Base-by-base conservation (phyloP, 2,329 filamentous ascomycete genomes). In the Claviceps cyperi region DNA sequence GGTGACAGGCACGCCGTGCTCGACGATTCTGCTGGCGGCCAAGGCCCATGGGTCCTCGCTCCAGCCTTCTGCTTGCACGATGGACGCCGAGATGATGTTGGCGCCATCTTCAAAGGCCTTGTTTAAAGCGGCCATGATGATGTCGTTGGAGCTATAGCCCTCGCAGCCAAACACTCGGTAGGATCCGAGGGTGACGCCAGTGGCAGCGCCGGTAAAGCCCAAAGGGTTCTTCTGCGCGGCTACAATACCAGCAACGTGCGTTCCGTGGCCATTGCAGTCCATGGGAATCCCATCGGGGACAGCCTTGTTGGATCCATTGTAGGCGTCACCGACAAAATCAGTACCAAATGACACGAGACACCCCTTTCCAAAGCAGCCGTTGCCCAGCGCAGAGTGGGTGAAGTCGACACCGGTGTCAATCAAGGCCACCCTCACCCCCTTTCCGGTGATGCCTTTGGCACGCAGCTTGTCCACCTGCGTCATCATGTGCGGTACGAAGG, bases 331-430 rank as follows among this genome's bases (percentile, higher is more conserved):
- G 3, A 69, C 64, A 46, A 74, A 59, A 40, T 74, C 71, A 32
- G 62, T 64, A 2, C 73, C 72, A 49, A 62, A 63, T 5, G 64
- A 61, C 8, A 76, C 66, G 13, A 73, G 63, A 53, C 64, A 73
- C 0, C 69, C 70, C 22, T 45, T 21, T 3, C 73, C 73, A 53
- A 73, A 74, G 48, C 71, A 69, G 5, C 28, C 28, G 9, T 37
- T 22, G 14, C 81, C 81, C 0, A 84, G 71, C 21, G 77, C 76
- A 2, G 78, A 75, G 56, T 83, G 80, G 0, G 65, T 72, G 58
- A 82, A 83, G 59, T 84, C 79, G 44, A 81, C 65, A 56, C 76
- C 75, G 21, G 68, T 74, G 56, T 78, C 76, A 21, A 79, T 66
- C 9, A 79, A 62, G 38, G 65, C 76, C 58, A 79, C 62, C 53